Evolutionary conservation across 331 rosid species (phyloP), one percentile per base, ranked within the genome.

Genomic region (Ulmus americana): DNA sequence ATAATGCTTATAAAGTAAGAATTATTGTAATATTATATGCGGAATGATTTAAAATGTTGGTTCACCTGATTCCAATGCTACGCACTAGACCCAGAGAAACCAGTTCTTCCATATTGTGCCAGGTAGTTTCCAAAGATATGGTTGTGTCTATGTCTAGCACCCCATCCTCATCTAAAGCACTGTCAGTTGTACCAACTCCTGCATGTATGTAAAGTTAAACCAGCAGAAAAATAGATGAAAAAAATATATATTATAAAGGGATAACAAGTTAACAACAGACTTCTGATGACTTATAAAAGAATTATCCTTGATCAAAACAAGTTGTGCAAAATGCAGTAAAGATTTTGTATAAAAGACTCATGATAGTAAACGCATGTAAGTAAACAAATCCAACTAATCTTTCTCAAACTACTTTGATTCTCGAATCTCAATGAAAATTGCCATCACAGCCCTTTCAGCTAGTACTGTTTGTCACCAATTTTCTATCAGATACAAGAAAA

Each of bases 51-150:
- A 28, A 28, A 28, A 28, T 38, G 51, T 42, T 20, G 35, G 8
- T 50, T 74, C 63, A 92, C 97, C 97, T 92, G 87, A 82, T 82
- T 9, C 97, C 97, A 69, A 92, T 92, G 83, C 97, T 86, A 65
- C 88, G 94, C 63, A 85, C 97, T 82, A 92, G 81, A 72, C 97
- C 96, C 45, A 42, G 16, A 40, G 94, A 88, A 63, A 88, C 94
- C 71, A 92, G 84, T 44, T 85, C 86, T 77, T 92, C 97, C 97
- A 86, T 86, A 0, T 88, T 86, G 76, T 64, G 96, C 97, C 96
- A 92, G 48, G 97, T 88, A 66, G 95, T 83, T 77, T 91, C 97
- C 68, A 91, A 68, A 50, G 97, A 77, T 70, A 88, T 61, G 59
- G 73, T 88, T 20, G 96, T 88, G 69, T 91, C 97, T 61, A 91